These are phyloP conservation scores for Fusarium coffeatum DNA, from an alignment of 2,329 filamentous ascomycete genomes.

Conservation along the genomic window DNA sequence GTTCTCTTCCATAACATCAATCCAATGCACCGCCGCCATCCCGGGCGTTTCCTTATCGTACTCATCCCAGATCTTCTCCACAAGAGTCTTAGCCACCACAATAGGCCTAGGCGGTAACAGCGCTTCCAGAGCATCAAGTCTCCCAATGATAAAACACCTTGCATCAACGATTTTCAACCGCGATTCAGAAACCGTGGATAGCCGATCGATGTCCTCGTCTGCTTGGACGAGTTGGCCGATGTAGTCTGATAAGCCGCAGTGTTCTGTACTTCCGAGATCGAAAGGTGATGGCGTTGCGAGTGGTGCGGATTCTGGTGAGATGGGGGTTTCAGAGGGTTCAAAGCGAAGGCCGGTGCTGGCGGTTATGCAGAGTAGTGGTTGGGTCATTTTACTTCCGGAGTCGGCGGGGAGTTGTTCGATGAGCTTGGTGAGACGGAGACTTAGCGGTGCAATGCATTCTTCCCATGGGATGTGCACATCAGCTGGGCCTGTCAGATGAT, in stretches of 20 bases:
- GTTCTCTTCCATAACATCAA: conserved; percentile 41
- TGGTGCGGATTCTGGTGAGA: background rate
- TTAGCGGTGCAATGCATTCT: conserved; percentile 49
- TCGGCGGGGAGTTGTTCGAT: conserved; percentile 49
- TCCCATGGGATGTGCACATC: conserved; percentile 45
- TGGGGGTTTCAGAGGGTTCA: background rate
- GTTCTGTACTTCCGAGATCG: conserved; percentile 6
- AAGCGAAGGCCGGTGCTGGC: conserved; percentile 50
- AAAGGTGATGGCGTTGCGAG: background rate
- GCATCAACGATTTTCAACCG: conserved; percentile 23
- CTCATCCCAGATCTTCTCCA: conserved; percentile 35
- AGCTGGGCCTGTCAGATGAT: background rate
- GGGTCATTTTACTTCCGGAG: conserved; percentile 51
- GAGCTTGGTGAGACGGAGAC: conserved; percentile 45
- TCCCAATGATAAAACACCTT: conserved; percentile 7
- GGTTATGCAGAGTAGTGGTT: conserved; percentile 51
- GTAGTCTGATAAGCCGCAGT: conserved; percentile 32
- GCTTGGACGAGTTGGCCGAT: conserved; percentile 24
- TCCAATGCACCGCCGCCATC: conserved; percentile 31
- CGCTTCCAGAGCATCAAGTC: conserved; percentile 25
- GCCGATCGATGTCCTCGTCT: conserved; percentile 25
- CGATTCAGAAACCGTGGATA: conserved; percentile 8
- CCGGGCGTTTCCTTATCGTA: conserved; percentile 30
- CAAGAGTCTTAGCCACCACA: conserved; percentile 27
- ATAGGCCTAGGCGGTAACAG: conserved; percentile 29